Conservation (phyloP, 257 asterid genomes). For the Asclepias syriaca region DNA sequence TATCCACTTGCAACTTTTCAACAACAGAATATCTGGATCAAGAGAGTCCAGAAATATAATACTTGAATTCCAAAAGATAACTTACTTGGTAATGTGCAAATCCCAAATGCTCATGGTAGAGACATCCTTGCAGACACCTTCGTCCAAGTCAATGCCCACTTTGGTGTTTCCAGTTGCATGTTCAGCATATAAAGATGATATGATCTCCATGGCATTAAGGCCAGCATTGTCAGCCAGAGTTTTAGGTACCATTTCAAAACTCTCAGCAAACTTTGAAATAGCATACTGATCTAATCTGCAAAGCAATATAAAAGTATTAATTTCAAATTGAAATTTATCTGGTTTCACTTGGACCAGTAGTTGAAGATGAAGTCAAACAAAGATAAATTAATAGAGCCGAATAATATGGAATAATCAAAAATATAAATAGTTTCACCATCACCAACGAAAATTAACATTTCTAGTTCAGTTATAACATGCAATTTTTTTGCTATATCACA, state of each 20-base stretch:
- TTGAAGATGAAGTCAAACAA: not conserved
- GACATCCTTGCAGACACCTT: conserved; percentile 75
- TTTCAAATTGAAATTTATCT: not conserved
- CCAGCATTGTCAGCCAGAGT: conserved; percentile 98
- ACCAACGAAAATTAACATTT: not conserved
- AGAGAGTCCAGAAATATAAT: no score
- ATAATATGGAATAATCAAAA: not conserved
- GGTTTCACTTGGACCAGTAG: not conserved
- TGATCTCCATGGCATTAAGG: conserved; percentile 85
- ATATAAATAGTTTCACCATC: not conserved
- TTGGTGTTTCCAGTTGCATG: conserved; percentile 76
- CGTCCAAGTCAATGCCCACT: conserved; percentile 85
- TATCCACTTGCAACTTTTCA: not conserved
- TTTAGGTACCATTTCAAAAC: conserved; percentile 95
- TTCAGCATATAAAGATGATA: conserved; percentile 84
- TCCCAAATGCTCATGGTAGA: conserved; percentile 70
- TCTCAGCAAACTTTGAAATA: conserved; percentile 89
- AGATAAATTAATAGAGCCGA: not conserved
- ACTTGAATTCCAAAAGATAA: conserved; percentile 3
- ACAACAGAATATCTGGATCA: not conserved
- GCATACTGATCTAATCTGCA: conserved; percentile 96
- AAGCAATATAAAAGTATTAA: not conserved
- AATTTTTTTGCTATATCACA: not conserved
- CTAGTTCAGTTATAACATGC: not conserved
- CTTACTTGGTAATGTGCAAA: conserved; percentile 79